Conservation (phyloP, 2,329 filamentous ascomycete genomes). For the Ophiocordyceps camponoti-saundersi region DNA sequence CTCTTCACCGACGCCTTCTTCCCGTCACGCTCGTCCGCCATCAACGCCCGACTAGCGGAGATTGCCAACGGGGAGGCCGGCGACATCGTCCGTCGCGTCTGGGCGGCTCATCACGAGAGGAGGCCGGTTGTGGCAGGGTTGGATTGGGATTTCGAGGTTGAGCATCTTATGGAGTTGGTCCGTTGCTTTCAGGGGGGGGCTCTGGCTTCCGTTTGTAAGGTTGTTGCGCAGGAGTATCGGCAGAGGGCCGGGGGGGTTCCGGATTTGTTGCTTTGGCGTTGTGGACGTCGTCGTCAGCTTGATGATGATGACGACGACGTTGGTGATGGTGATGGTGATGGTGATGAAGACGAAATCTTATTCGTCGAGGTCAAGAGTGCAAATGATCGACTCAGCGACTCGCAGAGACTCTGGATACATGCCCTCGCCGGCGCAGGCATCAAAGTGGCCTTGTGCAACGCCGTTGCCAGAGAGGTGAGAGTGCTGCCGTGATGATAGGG, state of each 20-base stretch:
- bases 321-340: background rate
- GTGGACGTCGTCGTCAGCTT: background rate
- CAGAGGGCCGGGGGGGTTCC: constrained; percentile 77
- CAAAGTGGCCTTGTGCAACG: constrained; percentile 64
- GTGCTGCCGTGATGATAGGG: background rate
- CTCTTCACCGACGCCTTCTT: constrained; percentile 90
- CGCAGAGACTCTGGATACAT: constrained; percentile 92
- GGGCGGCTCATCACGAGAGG: constrained; percentile 48
- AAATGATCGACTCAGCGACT: constrained; percentile 90
- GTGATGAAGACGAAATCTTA: constrained; percentile 41
- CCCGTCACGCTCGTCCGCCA: constrained; percentile 67
- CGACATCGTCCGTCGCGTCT: constrained; percentile 48
- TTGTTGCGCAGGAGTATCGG: constrained; percentile 88
- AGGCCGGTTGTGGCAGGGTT: constrained; percentile 81
- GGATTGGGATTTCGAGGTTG: constrained; percentile 72
- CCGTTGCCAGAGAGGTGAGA: constrained; percentile 33
- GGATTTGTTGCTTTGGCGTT: constrained; percentile 78
- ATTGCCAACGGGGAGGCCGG: constrained; percentile 70
- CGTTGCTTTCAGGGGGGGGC: constrained; percentile 64
- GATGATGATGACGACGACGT: constrained; percentile 1
- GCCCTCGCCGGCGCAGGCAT: constrained; percentile 75
- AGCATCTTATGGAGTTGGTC: constrained; percentile 66
- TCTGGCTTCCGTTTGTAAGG: constrained; percentile 72
- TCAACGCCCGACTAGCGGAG: constrained; percentile 71
- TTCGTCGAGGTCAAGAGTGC: constrained; percentile 68